Evolutionary conservation across 2,329 filamentous ascomycete genomes (phyloP).

Genomic region (Catunica adiposa): DNA sequence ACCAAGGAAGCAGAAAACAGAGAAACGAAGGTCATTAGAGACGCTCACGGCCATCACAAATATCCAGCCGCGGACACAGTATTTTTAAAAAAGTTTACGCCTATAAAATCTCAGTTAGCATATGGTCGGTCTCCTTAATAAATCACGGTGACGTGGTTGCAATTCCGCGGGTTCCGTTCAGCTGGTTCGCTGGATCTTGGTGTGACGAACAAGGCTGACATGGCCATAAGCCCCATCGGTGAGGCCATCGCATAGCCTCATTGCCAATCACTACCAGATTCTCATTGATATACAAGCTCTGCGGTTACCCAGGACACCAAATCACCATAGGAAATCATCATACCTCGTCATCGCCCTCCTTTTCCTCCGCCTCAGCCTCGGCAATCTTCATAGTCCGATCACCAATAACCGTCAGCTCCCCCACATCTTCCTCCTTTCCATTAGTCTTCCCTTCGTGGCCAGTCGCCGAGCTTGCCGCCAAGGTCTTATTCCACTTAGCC

Average conservation of each 20-base stretch:
- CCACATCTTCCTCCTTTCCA: conserved; percentile 25
- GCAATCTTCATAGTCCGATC: conserved; percentile 26
- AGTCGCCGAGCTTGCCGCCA: conserved; percentile 43
- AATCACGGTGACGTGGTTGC: background rate
- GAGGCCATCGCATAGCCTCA: background rate
- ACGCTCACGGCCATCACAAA: no score
- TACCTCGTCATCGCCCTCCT: conserved; percentile 20
- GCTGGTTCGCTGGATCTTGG: no score
- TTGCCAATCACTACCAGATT: background rate
- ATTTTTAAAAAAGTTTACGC: background rate
- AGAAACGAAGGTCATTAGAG: conserved; percentile 5
- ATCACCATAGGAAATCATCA: conserved; percentile 1
- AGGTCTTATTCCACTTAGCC: conserved; percentile 74
- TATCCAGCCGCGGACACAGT: background rate
- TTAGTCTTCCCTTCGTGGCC: conserved; percentile 28
- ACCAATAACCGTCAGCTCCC: conserved; percentile 20
- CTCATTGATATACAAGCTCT: background rate
- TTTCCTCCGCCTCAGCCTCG: conserved; percentile 21
- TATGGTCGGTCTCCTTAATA: background rate
- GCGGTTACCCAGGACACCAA: background rate
- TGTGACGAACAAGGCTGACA: no score
- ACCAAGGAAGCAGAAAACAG: conserved; percentile 17
- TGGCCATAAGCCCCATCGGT: background rate
- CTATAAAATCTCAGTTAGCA: background rate
- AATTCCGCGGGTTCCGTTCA: no score